Conservation (phyloP, 495 filamentous ascomycete genomes). For the Clohesyomyces aquaticus region DNA sequence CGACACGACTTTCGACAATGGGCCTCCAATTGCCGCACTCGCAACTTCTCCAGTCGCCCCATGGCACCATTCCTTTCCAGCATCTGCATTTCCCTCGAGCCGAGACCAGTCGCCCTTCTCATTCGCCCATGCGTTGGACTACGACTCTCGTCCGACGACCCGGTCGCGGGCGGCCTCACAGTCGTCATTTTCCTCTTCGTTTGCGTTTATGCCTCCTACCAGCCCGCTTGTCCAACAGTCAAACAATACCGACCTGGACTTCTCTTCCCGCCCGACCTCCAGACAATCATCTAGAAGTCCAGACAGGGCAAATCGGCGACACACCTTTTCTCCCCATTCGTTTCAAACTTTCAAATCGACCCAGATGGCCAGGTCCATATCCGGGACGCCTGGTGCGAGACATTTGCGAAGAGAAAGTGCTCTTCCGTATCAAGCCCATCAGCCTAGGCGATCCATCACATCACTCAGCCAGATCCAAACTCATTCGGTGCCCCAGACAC, state of each 20-base stretch:
- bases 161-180: conserved; percentile 63
- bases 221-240: conserved; percentile 90
- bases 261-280: conserved; percentile 53
- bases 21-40: conserved; percentile 11
- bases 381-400: conserved; percentile 34
- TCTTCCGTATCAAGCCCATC: conserved; percentile 68
- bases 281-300: conserved; percentile 46
- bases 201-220: conserved; percentile 83
- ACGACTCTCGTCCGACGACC: conserved; percentile 11
- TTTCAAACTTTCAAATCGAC: conserved; percentile 47
- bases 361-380: conserved; percentile 23
- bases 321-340: conserved; percentile 64
- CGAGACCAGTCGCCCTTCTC: conserved; percentile 23
- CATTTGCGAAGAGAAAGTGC: conserved; percentile 57
- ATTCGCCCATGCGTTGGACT: conserved; percentile 9
- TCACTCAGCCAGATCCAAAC: conserved; percentile 61
- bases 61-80: conserved; percentile 46
- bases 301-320: conserved; percentile 58
- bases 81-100: conserved; percentile 36
- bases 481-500: conserved; percentile 58
- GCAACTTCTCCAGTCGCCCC: conserved; percentile 48
- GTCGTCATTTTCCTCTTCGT: conserved; percentile 77
- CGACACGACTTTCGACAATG: conserved; percentile 3
- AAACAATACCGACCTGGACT: conserved; percentile 81
- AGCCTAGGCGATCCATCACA: conserved; percentile 70